Evolutionary conservation across 176 grass and related monocot genomes (phyloP).

Genomic region (Hordeum vulgare): MorexV3_pseudomolecules_assembly NC_058520.1:551653474-551653973

Average conservation of each 20-base stretch:
- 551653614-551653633: background rate
- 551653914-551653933: too few species aligned
- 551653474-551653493: conserved; percentile 32
- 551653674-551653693: background rate
- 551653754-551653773: too few species aligned
- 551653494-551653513: conserved; percentile 73
- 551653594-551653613: conserved; percentile 65
- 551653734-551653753: background rate
- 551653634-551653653: background rate
- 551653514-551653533: conserved; percentile 68
- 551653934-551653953: too few species aligned
- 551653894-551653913: too few species aligned
- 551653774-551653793: too few species aligned
- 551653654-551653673: too few species aligned
- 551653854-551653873: too few species aligned
- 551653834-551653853: too few species aligned
- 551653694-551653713: background rate
- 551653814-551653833: too few species aligned
- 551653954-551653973: too few species aligned
- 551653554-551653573: conserved; percentile 16
- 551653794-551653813: too few species aligned
- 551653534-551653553: conserved; percentile 34
- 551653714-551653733: background rate
- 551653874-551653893: too few species aligned
- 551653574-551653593: conserved; percentile 54